These are phyloP conservation scores for Lathyrus sativus DNA, from an alignment of 306 rosid species.

Conservation along the genomic window DNA sequence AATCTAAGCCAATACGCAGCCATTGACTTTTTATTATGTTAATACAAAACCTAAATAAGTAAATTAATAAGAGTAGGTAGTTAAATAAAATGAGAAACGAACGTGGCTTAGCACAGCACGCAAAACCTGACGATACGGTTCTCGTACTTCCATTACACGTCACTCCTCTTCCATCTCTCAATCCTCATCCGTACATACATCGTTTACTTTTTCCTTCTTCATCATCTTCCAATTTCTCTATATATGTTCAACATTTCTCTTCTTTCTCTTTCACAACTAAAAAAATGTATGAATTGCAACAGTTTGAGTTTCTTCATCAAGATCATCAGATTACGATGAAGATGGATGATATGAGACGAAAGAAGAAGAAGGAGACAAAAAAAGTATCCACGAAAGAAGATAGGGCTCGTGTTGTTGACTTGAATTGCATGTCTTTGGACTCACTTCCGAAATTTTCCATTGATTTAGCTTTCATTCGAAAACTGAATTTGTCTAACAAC, in stretches of 20 bases:
- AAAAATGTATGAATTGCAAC: slow-evolving; percentile 32
- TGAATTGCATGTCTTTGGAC: slow-evolving; percentile 73
- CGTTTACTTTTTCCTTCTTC: slow-evolving; percentile 5
- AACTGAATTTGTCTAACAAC: slow-evolving; percentile 76
- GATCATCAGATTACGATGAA: slow-evolving; percentile 22
- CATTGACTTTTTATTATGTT: not conserved
- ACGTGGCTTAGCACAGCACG: slow-evolving; percentile 34
- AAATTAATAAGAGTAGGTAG: not conserved
- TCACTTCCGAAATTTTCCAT: slow-evolving; percentile 67
- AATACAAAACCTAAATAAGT: not conserved
- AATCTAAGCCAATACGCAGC: not conserved
- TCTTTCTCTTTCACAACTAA: slow-evolving; percentile 4
- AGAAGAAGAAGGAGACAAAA: slow-evolving; percentile 36
- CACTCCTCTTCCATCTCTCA: not conserved
- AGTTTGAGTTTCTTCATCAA: not conserved
- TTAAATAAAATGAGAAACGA: not conserved
- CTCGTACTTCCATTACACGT: slow-evolving; percentile 3
- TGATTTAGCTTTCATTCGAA: slow-evolving; percentile 61
- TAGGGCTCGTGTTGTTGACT: slow-evolving; percentile 59
- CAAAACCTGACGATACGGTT: slow-evolving; percentile 29
- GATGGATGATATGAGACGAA: slow-evolving; percentile 15
- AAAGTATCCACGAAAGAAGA: slow-evolving; percentile 33
- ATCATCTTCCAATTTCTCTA: not conserved
- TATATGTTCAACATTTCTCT: not conserved
- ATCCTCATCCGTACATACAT: slow-evolving; percentile 23